Conservation (phyloP, 2,329 filamentous ascomycete species). For the Ophiostoma ulmi region DNA sequence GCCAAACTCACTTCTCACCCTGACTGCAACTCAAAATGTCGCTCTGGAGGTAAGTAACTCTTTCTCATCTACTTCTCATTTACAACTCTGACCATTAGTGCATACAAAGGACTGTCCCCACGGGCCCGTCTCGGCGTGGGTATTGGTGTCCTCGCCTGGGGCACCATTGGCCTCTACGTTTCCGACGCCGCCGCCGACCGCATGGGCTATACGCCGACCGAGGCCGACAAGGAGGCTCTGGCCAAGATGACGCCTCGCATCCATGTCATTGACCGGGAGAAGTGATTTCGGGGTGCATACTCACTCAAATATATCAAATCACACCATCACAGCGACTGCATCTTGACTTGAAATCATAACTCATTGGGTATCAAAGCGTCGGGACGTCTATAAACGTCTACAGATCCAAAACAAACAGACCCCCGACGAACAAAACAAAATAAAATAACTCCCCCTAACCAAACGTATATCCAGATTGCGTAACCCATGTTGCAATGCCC, state of each 20-base stretch:
- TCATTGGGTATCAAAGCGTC: slow-evolving; percentile 7
- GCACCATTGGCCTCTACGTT: slow-evolving; percentile 64
- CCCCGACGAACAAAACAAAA: slow-evolving; percentile 7
- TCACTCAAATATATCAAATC: background rate
- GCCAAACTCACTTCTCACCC: background rate
- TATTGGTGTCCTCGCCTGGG: slow-evolving; percentile 70
- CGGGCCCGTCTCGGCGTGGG: slow-evolving; percentile 69
- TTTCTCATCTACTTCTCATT: background rate
- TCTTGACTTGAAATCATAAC: background rate
- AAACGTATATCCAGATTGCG: background rate
- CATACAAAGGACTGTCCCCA: slow-evolving; percentile 66
- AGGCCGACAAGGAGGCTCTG: slow-evolving; percentile 66
- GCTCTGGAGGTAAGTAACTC: slow-evolving; percentile 30
- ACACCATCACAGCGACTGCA: background rate
- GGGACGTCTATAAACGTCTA: background rate
- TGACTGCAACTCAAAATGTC: slow-evolving; percentile 29
- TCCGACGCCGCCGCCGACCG: slow-evolving; percentile 68
- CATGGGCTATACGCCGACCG: slow-evolving; percentile 65
- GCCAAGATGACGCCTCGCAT: slow-evolving; percentile 58
- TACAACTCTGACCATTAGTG: slow-evolving; percentile 38
- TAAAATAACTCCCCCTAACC: slow-evolving; percentile 7
- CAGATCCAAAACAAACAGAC: background rate
- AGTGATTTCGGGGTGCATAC: slow-evolving; percentile 7
- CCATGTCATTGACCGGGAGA: slow-evolving; percentile 51
- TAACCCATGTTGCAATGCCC: slow-evolving; percentile 6